Percentiles rank a stretch among this genome's conserved stretches.
These are phyloP conservation scores for Kwoniella sp. DNA, from an alignment of 768 basidiomycete species.

Conservation along the genomic window DNA sequence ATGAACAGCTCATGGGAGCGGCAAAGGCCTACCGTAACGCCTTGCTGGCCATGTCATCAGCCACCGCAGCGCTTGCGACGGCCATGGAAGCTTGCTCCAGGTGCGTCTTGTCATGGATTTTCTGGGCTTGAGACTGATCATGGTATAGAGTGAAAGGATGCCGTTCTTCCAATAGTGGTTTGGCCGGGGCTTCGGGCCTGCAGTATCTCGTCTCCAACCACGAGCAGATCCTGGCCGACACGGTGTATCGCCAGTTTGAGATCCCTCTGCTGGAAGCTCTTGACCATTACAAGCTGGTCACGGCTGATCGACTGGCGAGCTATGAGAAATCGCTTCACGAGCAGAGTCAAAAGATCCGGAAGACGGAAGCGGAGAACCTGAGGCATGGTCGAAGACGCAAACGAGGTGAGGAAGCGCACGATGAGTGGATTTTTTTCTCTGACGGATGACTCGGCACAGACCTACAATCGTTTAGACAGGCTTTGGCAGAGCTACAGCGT, in stretches of 20 bases:
- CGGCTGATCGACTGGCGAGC: slow-evolving; percentile 66
- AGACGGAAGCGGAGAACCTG: slow-evolving; percentile 79
- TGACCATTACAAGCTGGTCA: slow-evolving; percentile 61
- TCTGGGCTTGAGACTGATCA: slow-evolving; percentile 58
- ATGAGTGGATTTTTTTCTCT: background rate
- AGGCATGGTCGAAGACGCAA: slow-evolving; percentile 63
- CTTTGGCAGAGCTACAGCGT: slow-evolving; percentile 70
- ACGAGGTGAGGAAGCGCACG: slow-evolving; percentile 59
- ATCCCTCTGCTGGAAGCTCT: slow-evolving; percentile 80
- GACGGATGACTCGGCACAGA: slow-evolving; percentile 55
- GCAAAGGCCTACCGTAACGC: slow-evolving; percentile 77
- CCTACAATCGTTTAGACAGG: slow-evolving; percentile 80
- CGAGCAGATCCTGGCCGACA: slow-evolving; percentile 83
- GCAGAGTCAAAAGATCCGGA: slow-evolving; percentile 76
- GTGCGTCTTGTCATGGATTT: slow-evolving; percentile 53
- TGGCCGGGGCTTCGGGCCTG: slow-evolving; percentile 80
- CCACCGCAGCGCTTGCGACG: slow-evolving; percentile 77
- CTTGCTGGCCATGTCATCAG: slow-evolving; percentile 72
- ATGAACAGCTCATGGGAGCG: slow-evolving; percentile 63
- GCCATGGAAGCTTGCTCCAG: slow-evolving; percentile 78
- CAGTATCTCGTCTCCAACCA: slow-evolving; percentile 90
- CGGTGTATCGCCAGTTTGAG: slow-evolving; percentile 81
- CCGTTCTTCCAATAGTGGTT: slow-evolving; percentile 56
- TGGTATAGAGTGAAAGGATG: slow-evolving; percentile 50
- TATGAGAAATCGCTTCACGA: slow-evolving; percentile 79